A percentile compares a stretch with the other conserved stretches of the same genome.
Conservation (phyloP, 169 alveolate genomes). For the Plasmodium cynomolgi region DNA sequence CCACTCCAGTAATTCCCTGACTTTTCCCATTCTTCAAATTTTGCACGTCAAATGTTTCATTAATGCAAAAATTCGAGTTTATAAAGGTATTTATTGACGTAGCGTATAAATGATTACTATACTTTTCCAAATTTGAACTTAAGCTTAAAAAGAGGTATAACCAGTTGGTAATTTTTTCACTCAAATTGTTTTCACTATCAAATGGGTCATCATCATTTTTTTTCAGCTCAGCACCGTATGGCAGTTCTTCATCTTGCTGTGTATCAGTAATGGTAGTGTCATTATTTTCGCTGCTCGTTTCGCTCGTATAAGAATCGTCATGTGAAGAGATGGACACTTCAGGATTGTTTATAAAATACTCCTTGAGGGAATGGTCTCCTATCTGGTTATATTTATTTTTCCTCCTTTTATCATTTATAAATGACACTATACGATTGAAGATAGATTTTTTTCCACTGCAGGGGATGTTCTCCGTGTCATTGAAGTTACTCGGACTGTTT, state of each 20-base stretch:
- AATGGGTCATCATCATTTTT: slow-evolving; percentile 2
- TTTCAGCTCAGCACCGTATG: not conserved
- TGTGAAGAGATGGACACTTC: slow-evolving; percentile 8
- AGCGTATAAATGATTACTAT: slow-evolving; percentile 75
- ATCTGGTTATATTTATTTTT: slow-evolving; percentile 39
- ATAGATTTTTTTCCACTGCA: slow-evolving; percentile 31
- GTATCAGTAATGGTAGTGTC: not conserved
- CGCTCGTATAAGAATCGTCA: slow-evolving; percentile 65
- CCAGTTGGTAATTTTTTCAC: slow-evolving; percentile 35
- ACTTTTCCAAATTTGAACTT: slow-evolving; percentile 66
- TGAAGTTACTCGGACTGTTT: not conserved
- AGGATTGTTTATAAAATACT: slow-evolving; percentile 34
- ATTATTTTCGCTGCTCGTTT: slow-evolving; percentile 55
- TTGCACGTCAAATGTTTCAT: slow-evolving; percentile 29
- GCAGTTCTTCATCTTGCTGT: not conserved
- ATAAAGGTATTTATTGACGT: slow-evolving; percentile 38
- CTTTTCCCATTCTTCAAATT: slow-evolving; percentile 54
- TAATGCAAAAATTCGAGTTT: slow-evolving; percentile 12
- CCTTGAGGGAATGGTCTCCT: slow-evolving; percentile 31
- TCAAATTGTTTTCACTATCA: slow-evolving; percentile 15
- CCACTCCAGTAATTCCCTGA: slow-evolving; percentile 63
- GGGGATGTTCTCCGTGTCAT: not conserved
- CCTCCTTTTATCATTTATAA: slow-evolving; percentile 19
- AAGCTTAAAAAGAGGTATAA: slow-evolving; percentile 49
- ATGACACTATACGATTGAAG: slow-evolving; percentile 31